Conservation (phyloP, 345 rosid genomes). For the Eutrema japonicum region DNA sequence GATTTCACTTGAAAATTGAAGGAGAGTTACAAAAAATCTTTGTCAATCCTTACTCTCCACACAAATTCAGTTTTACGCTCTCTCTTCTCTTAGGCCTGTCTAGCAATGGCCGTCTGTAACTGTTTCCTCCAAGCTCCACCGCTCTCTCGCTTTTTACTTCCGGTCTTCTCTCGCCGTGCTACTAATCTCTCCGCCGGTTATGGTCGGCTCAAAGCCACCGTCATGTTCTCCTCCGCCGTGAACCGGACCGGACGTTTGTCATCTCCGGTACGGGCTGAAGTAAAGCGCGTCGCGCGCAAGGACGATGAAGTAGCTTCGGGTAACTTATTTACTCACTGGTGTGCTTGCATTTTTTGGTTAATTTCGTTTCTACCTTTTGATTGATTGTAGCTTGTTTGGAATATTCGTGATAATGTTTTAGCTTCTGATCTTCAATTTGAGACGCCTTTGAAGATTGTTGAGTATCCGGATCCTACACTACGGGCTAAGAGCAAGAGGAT, state of each 20-base stretch:
- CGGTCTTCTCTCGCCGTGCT: slow-evolving; percentile 38
- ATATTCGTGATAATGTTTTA: slow-evolving; percentile 17
- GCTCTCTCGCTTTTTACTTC: slow-evolving; percentile 44
- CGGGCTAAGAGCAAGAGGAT: slow-evolving; percentile 78
- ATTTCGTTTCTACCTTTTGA: background rate
- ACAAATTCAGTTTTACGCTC: slow-evolving; percentile 15
- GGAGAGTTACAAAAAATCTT: background rate
- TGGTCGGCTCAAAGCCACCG: slow-evolving; percentile 37
- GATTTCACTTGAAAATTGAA: background rate
- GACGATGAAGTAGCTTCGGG: slow-evolving; percentile 54
- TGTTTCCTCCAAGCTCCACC: slow-evolving; percentile 48
- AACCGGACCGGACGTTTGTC: slow-evolving; percentile 40
- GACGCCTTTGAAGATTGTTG: slow-evolving; percentile 71
- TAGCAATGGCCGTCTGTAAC: slow-evolving; percentile 52
- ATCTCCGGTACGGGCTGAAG: slow-evolving; percentile 47
- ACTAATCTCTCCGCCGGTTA: slow-evolving; percentile 26
- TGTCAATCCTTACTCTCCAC: slow-evolving; percentile 32
- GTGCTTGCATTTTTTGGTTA: background rate
- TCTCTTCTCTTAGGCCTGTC: background rate
- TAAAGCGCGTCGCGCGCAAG: slow-evolving; percentile 53
- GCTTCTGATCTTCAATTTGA: slow-evolving; percentile 76
- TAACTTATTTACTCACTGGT: slow-evolving; percentile 37
- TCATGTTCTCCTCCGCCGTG: slow-evolving; percentile 38
- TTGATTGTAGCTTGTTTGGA: slow-evolving; percentile 18
- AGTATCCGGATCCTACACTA: slow-evolving; percentile 87